A percentile compares a stretch with the other conserved stretches of the same genome.
These are phyloP conservation scores for Porodaedalea pini DNA, from an alignment of 1,284 basidiomycete genomes.

Conservation along the genomic window DNA sequence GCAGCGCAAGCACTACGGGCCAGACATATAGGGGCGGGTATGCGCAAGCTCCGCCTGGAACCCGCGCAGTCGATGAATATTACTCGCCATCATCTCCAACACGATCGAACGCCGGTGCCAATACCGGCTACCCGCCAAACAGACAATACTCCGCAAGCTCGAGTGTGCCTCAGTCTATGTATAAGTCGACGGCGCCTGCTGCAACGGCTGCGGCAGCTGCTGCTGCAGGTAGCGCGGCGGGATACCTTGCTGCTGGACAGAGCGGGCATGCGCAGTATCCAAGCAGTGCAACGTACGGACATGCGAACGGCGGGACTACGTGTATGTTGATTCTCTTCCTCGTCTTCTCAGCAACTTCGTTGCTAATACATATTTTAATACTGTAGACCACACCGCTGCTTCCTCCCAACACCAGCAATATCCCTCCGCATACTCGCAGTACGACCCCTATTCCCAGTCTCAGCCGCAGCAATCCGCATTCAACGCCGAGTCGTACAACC, in stretches of 20 bases:
- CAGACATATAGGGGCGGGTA: slow-evolving; percentile 52
- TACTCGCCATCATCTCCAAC: slow-evolving; percentile 40
- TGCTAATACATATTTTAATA: slow-evolving; percentile 7
- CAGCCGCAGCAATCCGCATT: slow-evolving; percentile 29
- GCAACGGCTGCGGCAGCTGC: slow-evolving; percentile 27
- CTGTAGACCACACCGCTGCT: slow-evolving; percentile 49
- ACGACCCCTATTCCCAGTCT: slow-evolving; percentile 35
- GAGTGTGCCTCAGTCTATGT: slow-evolving; percentile 31
- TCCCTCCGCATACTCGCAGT: slow-evolving; percentile 41
- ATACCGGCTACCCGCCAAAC: slow-evolving; percentile 41
- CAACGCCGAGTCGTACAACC: slow-evolving; percentile 41
- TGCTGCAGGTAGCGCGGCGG: slow-evolving; percentile 16
- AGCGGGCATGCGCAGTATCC: slow-evolving; percentile 32
- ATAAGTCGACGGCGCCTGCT: slow-evolving; percentile 40
- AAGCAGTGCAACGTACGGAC: slow-evolving; percentile 47
- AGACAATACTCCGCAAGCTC: slow-evolving; percentile 36
- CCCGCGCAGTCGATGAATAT: slow-evolving; percentile 71
- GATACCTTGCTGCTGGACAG: slow-evolving; percentile 26
- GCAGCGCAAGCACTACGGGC: slow-evolving; percentile 27
- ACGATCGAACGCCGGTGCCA: slow-evolving; percentile 28
- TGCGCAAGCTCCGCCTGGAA: slow-evolving; percentile 55
- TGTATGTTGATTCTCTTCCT: slow-evolving; percentile 40
- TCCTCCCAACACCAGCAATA: slow-evolving; percentile 45
- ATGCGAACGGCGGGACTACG: slow-evolving; percentile 48
- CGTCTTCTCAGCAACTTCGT: background rate